phyloP scores from a whole-genome alignment of 176 grass and related monocot genomes.

The Musa schizocarpa region DNA sequence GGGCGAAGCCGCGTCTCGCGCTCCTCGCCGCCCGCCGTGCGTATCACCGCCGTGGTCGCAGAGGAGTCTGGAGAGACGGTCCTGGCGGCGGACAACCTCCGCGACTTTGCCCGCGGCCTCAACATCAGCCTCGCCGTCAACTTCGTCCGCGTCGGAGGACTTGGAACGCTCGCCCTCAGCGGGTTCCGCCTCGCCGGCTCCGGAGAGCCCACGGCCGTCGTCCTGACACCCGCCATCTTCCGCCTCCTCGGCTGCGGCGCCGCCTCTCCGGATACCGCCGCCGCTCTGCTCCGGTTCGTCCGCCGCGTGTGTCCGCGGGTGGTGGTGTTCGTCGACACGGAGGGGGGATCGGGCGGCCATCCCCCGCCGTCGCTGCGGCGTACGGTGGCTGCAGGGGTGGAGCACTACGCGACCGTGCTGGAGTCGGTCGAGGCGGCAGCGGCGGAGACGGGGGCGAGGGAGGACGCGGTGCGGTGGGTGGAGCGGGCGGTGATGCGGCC shows the following conservation, averaged over 20 bases:
- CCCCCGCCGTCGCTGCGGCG: constrained; percentile 8
- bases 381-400: constrained; percentile 33
- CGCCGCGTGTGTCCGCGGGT: constrained; percentile 15
- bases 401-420: constrained; percentile 25
- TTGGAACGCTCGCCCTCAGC: constrained; percentile 27
- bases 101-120: constrained; percentile 46
- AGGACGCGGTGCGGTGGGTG: constrained; percentile 30
- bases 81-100: constrained; percentile 53
- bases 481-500: constrained; percentile 32
- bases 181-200: constrained; percentile 16
- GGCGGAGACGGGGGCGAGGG: constrained; percentile 14
- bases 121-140: constrained; percentile 36
- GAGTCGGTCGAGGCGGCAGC: constrained; percentile 35
- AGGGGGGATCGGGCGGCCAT: constrained; percentile 7
- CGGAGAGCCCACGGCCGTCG: constrained; percentile 34
- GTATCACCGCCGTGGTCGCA: constrained; percentile 47
- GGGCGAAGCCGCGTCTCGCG: constrained; percentile 19
- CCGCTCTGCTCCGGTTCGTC: constrained; percentile 33
- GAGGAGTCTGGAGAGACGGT: constrained; percentile 42
- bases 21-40: constrained; percentile 19
- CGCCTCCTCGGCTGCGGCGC: constrained; percentile 19
- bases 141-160: constrained; percentile 32
- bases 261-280: constrained; percentile 15
- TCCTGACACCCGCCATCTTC: constrained; percentile 39
- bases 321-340: constrained; percentile 37